These are phyloP conservation scores for Tephrocybe sp. DNA, from an alignment of 768 basidiomycete genomes.

Conservation along the genomic window DNA sequence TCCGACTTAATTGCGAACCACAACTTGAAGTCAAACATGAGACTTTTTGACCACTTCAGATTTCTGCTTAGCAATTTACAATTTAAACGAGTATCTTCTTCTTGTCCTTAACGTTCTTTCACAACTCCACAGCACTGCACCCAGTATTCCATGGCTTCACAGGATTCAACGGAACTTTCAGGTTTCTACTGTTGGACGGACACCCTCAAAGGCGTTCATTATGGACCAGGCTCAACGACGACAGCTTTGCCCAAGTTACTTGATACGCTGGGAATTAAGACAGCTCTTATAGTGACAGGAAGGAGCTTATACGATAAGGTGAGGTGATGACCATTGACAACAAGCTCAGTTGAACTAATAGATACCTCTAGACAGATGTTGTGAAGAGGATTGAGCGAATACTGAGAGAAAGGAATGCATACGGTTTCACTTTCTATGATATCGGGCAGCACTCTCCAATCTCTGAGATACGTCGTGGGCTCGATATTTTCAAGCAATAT, in stretches of 20 bases:
- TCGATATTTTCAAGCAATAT: slow-evolving; percentile 52
- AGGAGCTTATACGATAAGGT: slow-evolving; percentile 68
- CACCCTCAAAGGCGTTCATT: slow-evolving; percentile 66
- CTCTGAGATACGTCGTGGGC: slow-evolving; percentile 59
- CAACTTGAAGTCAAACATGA: too few relatives aligned
- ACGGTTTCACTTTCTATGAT: slow-evolving; percentile 67
- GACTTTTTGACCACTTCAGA: too few relatives aligned
- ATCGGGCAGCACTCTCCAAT: slow-evolving; percentile 76
- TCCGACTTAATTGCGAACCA: too few relatives aligned
- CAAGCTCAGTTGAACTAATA: too few relatives aligned
- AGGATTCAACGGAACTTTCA: slow-evolving; percentile 21
- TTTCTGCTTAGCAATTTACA: too few relatives aligned
- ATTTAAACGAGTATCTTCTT: too few relatives aligned
- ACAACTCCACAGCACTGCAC: too few relatives aligned
- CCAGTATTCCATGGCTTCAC: slow-evolving; percentile 27
- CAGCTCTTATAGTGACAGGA: slow-evolving; percentile 73
- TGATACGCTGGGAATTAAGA: slow-evolving; percentile 51
- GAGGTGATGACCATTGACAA: too few relatives aligned
- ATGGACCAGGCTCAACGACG: slow-evolving; percentile 66
- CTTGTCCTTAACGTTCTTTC: too few relatives aligned
- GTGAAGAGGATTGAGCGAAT: slow-evolving; percentile 55
- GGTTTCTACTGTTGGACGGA: slow-evolving; percentile 72
- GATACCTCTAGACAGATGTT: slow-evolving; percentile 56
- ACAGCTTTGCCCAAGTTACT: slow-evolving; percentile 68
- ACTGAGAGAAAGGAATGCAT: slow-evolving; percentile 56